Base-by-base conservation (phyloP, 2,329 filamentous ascomycete species). In the Ciborinia camelliae region DNA sequence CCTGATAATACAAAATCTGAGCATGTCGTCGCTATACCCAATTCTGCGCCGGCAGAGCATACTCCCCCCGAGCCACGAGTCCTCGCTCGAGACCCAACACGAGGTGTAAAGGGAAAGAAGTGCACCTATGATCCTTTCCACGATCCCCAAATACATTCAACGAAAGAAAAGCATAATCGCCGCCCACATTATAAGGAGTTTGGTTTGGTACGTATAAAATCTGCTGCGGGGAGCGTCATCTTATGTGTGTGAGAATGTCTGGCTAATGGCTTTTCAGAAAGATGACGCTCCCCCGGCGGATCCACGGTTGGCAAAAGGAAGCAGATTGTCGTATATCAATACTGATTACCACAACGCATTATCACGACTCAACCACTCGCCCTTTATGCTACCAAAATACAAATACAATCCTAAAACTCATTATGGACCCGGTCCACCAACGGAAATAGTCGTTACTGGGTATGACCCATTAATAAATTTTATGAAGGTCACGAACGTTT, bases 401-500 rank as follows among this genome's bases (percentile, higher is more conserved):
- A 78, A 85, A 32, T 95, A 92, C 77, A 93, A 98, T 75, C 79
- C 87, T 6, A 87, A 86, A 71, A 92, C 91, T 5, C 96, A 94
- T 2, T 86, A 96, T 71, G 94, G 93, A 0, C 91, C 92, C 30
- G 92, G 92, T 0, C 94, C 94, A 18, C 91, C 95, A 2, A 92
- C 90, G 2, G 92, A 97, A 75, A 87, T 99, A 57, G 89, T 98
- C 4, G 92, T 97, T 26, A 93, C 88, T n/a, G 92, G 92, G n/a
- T 97, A 97, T 75, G 95, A 98, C 76, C 93, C 94, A 8, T 81
- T 98, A 69, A 89, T 90, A 48, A 86, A 91, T 15, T 91, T 96
- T 71, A 84, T 86, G 63, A 90, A 91, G 72, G 84, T 97, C 59
- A 86, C 85, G 23, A 86, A 89, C 53, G 84, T 91, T 62, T 96